phyloP scores from a whole-genome alignment of 2,329 filamentous ascomycete species.

The Domatiomyces catenatus region DNA sequence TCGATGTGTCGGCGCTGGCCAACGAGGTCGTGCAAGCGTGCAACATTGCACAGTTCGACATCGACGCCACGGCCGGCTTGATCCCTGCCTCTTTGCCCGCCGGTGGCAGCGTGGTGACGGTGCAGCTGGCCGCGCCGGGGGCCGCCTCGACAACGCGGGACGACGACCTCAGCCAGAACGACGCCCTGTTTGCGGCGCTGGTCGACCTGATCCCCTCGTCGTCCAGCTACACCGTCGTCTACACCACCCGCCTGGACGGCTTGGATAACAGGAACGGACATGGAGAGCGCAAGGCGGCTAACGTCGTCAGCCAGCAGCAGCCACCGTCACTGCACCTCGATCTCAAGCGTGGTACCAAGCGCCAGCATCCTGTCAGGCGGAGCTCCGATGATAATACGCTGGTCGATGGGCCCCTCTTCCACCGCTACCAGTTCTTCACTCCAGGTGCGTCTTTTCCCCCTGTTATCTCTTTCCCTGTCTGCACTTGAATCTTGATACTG shows the following conservation, averaged over 20 bases:
- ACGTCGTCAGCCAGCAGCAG: constrained; percentile 38
- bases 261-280: constrained; percentile 19
- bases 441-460: constrained; percentile 45
- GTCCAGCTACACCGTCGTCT: constrained; percentile 58
- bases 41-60: constrained; percentile 26
- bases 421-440: constrained; percentile 88
- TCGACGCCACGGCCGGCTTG: constrained; percentile 26
- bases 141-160: constrained; percentile 6
- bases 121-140: constrained; percentile 31
- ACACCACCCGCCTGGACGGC: constrained; percentile 47
- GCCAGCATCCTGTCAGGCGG: constrained; percentile 14
- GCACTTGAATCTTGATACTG: constrained; percentile 1
- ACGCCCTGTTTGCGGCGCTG: constrained; percentile 33
- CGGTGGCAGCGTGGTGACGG: constrained; percentile 24
- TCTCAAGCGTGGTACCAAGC: constrained; percentile 49
- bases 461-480: background rate
- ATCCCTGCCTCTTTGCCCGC: constrained; percentile 12
- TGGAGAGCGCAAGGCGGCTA: constrained; percentile 45
- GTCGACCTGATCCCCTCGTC: constrained; percentile 31
- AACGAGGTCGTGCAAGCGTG: constrained; percentile 33
- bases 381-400: constrained; percentile 23
- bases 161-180: constrained; percentile 13
- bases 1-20: constrained; percentile 31
- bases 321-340: constrained; percentile 52
- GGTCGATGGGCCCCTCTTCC: constrained; percentile 45